Evolutionary conservation across 768 basidiomycete genomes (phyloP), one percentile per base, ranked within the genome.

Genomic region (Solioccasus polychromus): DNA sequence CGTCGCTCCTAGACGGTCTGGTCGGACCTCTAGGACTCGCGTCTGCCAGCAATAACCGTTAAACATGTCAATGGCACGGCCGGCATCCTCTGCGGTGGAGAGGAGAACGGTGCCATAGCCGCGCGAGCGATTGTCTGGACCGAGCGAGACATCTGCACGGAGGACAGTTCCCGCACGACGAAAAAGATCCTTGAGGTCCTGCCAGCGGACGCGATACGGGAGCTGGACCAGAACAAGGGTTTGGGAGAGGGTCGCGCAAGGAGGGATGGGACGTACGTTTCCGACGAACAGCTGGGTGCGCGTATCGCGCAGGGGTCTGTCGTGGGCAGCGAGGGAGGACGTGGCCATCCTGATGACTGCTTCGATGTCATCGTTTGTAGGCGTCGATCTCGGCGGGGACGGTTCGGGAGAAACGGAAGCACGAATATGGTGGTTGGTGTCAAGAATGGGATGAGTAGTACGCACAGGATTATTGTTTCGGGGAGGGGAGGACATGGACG

Each of bases 11-110:
- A 93, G 73, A 35, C 92, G 79, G 67, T 97, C 94, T 7, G 85
- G 87, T 19, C 94, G 78, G 20, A 97, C 94, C 68, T 97, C 94
- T 19, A 97, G 80, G 17, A 87, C 77, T 8, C 94, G 75, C 8
- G 90, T 91, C 69, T 96, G 94, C 93, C 94, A 98, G n/a, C 83
- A 84, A 65, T 89, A 96, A 14, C 94, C 95, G 60, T 97, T 90
- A 68, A 95, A 95, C 77, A 91, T 87, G 51, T 96, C 92, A 31
- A 99, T 89, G 1, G 96, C 96, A 32, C 92, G 78, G 4, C 85
- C 86, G 2, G 94, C 96, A 61, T 98, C 95, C 63, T 94, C 92
- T 32, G 90, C 85, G n/a, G 85, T 88, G 2, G 92, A 92, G 37
- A 97, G 82, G 15, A 98, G 78, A 17, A 99, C 95, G 10, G 93